Percentiles rank a stretch among this genome's conserved stretches.
These are phyloP conservation scores for Pezicula carpinea DNA, from an alignment of 2,329 filamentous ascomycete species.

Conservation along the genomic window DNA sequence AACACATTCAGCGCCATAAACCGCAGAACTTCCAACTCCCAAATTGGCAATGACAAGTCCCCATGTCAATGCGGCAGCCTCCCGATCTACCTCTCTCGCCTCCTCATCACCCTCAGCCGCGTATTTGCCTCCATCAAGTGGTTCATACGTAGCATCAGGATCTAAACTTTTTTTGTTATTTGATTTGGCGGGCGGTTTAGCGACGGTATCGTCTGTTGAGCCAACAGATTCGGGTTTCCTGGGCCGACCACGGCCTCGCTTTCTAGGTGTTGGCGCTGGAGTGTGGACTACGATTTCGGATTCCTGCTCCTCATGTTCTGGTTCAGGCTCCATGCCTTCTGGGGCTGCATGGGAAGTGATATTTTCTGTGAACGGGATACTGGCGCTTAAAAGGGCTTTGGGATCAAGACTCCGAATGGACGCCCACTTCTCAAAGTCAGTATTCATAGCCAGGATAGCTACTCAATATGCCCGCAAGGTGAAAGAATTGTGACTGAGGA, in stretches of 20 bases:
- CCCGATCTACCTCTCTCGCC: slow-evolving; percentile 39
- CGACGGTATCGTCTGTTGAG: background rate
- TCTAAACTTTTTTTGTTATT: slow-evolving; percentile 21
- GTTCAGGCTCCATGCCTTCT: slow-evolving; percentile 6
- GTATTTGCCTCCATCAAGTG: slow-evolving; percentile 25
- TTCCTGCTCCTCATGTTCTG: slow-evolving; percentile 2
- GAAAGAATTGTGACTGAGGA: too few species aligned
- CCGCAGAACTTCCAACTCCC: slow-evolving; percentile 39
- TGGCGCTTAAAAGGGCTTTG: slow-evolving; percentile 40
- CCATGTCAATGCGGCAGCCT: slow-evolving; percentile 42
- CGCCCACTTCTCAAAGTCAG: slow-evolving; percentile 37
- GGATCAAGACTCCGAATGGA: slow-evolving; percentile 47
- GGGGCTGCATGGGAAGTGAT: slow-evolving; percentile 4
- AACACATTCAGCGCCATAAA: slow-evolving; percentile 39
- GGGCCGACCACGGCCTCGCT: slow-evolving; percentile 9
- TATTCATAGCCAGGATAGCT: too few species aligned
- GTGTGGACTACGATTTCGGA: background rate
- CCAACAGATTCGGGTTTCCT: slow-evolving; percentile 7
- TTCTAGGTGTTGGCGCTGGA: slow-evolving; percentile 3
- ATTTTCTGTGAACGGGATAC: slow-evolving; percentile 29
- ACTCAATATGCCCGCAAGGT: too few species aligned
- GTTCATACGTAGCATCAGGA: slow-evolving; percentile 33
- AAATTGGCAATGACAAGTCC: slow-evolving; percentile 38
- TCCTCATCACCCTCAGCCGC: slow-evolving; percentile 36
- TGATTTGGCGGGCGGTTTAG: background rate